Evolutionary conservation across 2,329 filamentous ascomycete genomes (phyloP), one percentile per base, ranked within the genome.

Genomic region (Aurifilum marmelostoma): DNA sequence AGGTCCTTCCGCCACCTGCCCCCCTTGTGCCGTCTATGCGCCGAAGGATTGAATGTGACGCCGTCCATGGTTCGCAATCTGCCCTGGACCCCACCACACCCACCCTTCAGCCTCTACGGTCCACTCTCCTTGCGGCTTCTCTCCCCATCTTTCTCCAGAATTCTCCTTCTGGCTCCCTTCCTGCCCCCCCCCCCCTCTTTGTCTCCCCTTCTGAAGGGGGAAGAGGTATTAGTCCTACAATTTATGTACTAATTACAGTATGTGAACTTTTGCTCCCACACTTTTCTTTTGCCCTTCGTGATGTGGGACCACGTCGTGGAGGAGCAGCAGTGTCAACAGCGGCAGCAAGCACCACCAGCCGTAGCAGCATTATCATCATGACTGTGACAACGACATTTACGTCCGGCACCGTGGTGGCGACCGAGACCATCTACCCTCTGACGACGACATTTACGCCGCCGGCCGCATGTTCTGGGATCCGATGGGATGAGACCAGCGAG

Each of bases 341-440:
- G 21, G 21, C n/a, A n/a, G 9, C 21, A 9, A 54, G 50, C 56
- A 34, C n/a, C n/a, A n/a, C n/a, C n/a, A n/a, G n/a, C n/a, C n/a
- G 27, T 29, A 21, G n/a, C 2, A 34, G 29, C 58, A 37, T 8
- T 6, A 37, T 14, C 18, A 61, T 34, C n/a, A 62, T 62, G 59
- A 62, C 59, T 18, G 34, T 62, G 12, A 27, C 39, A n/a, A 62
- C 59, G 12, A 62, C 59, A 5, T 27, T 62, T 32, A 62, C 37
- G 12, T 62, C 59, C n/a, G 59, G 37, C 59, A 43, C 59, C 59
- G n/a, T 27, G 59, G 59, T 62, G 59, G 37, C n/a, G 21, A 62
- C 37, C n/a, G 37, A 39, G 34, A 62, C 59, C 59, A 43, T 62
- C 59, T 62, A 43, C 34, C 59, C 59, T 24, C 59, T 62, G 8